A percentile compares a stretch with the other conserved stretches of the same genome.
Evolutionary conservation across 768 basidiomycete genomes (phyloP).

Genomic region (Xerocomellus dryophilus): DNA sequence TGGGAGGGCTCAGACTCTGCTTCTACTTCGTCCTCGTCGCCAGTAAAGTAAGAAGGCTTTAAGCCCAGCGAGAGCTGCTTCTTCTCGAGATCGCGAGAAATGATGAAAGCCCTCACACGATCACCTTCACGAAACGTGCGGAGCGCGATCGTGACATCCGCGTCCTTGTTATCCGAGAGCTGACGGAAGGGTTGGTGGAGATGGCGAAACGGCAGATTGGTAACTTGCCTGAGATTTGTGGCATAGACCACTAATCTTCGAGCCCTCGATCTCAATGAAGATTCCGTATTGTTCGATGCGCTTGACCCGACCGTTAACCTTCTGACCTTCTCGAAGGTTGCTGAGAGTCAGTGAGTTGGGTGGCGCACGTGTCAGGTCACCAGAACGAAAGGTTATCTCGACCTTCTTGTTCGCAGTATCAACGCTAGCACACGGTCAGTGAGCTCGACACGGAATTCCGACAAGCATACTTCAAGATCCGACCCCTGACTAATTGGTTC

Average conservation of each 20-base stretch:
- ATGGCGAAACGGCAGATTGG: not conserved
- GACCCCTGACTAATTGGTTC: conserved; percentile 84
- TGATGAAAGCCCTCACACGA: conserved; percentile 73
- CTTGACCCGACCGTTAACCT: conserved; percentile 75
- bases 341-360: conserved; percentile 40
- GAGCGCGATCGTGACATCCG: conserved; percentile 74
- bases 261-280: conserved; percentile 87
- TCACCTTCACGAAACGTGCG: conserved; percentile 85
- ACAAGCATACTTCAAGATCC: conserved; percentile 65
- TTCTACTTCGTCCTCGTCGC: conserved; percentile 49
- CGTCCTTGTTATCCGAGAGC: conserved; percentile 86
- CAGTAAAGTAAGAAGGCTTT: conserved; percentile 83
- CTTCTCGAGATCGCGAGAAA: conserved; percentile 70
- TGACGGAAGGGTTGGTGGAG: conserved; percentile 30
- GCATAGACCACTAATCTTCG: conserved; percentile 84
- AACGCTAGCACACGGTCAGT: conserved; percentile 47
- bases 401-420: conserved; percentile 70
- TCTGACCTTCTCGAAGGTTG: conserved; percentile 76
- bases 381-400: conserved; percentile 86
- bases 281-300: conserved; percentile 85
- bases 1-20: conserved; percentile 27
- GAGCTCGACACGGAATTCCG: not conserved
- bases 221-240: conserved; percentile 82
- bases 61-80: conserved; percentile 78
- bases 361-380: conserved; percentile 43